Evolutionary conservation across 1,284 basidiomycete species (phyloP).

Genomic region (Ceratobasidium sp.): DNA sequence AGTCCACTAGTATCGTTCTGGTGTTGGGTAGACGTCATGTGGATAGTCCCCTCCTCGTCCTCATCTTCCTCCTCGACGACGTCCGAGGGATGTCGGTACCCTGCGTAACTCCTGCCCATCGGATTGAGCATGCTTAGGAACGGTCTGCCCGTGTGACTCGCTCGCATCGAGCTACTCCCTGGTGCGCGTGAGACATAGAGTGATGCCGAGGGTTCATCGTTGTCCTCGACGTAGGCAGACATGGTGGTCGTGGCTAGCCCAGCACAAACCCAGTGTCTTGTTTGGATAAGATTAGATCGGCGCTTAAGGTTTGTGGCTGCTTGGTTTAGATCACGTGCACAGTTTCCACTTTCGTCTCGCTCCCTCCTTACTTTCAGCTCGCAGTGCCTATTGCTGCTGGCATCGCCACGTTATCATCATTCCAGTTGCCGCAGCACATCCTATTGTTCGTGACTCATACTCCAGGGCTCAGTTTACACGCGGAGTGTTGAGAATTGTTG

Average conservation of each 20-base stretch:
- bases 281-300: conserved; percentile 38
- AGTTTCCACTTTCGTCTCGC: too few relatives aligned
- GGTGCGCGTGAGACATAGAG: conserved; percentile 42
- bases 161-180: conserved; percentile 19
- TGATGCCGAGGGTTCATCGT: conserved; percentile 40
- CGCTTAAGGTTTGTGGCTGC: neutral
- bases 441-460: too few relatives aligned
- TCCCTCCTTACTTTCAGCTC: too few relatives aligned
- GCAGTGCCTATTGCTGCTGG: too few relatives aligned
- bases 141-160: conserved; percentile 49
- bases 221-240: conserved; percentile 43
- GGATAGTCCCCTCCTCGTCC: conserved; percentile 44
- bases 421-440: too few relatives aligned
- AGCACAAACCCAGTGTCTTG: conserved; percentile 4
- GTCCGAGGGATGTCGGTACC: conserved; percentile 62
- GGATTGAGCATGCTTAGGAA: conserved; percentile 88
- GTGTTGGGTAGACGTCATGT: conserved; percentile 33
- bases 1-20: conserved; percentile 11
- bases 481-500: too few relatives aligned
- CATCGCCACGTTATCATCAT: too few relatives aligned
- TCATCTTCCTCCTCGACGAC: conserved; percentile 50
- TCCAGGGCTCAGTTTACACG: too few relatives aligned
- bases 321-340: too few relatives aligned
- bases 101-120: conserved; percentile 75
- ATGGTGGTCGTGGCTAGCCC: conserved; percentile 40